Conservation (phyloP, 768 basidiomycete species). For the Mycena epipterygia region DNA sequence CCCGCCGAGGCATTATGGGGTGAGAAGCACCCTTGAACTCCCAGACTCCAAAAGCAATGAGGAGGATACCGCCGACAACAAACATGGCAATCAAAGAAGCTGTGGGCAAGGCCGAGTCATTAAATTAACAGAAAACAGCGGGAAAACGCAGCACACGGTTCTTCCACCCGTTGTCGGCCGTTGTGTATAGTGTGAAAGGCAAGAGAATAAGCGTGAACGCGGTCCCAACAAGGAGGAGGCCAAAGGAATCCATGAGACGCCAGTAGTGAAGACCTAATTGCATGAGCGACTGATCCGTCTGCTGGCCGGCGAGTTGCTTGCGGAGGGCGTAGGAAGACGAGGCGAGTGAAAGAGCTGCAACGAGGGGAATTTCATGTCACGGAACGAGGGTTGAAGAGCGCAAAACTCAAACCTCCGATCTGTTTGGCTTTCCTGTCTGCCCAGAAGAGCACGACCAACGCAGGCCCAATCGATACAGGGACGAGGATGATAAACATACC, state of each 20-base stretch:
- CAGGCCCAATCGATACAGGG: slow-evolving; percentile 32
- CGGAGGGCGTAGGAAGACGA: slow-evolving; percentile 21
- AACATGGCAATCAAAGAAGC: slow-evolving; percentile 38
- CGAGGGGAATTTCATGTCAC: slow-evolving; percentile 12
- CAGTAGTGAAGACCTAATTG: slow-evolving; percentile 10
- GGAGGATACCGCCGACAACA: slow-evolving; percentile 34
- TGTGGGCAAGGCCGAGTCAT: neutral
- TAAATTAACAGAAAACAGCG: neutral
- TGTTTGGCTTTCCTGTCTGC: slow-evolving; percentile 30
- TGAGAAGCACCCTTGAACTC: slow-evolving; percentile 22
- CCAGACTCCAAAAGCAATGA: slow-evolving; percentile 30
- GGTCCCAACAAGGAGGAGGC: slow-evolving; percentile 31
- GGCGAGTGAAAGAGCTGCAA: slow-evolving; percentile 20
- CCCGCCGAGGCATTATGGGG: slow-evolving; percentile 35
- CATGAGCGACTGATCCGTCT: neutral
- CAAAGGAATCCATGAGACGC: slow-evolving; percentile 35
- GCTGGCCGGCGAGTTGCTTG: neutral
- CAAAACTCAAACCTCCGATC: slow-evolving; percentile 12
- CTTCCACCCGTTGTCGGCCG: slow-evolving; percentile 34
- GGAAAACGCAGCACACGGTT: slow-evolving; percentile 17
- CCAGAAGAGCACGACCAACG: slow-evolving; percentile 32
- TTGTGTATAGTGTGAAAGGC: slow-evolving; percentile 35
- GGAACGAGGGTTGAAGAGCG: neutral
- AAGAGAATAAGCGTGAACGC: slow-evolving; percentile 31
- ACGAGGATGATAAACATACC: slow-evolving; percentile 37